Conservation (phyloP, 768 basidiomycete genomes). For the Serpula lacrymans region DNA sequence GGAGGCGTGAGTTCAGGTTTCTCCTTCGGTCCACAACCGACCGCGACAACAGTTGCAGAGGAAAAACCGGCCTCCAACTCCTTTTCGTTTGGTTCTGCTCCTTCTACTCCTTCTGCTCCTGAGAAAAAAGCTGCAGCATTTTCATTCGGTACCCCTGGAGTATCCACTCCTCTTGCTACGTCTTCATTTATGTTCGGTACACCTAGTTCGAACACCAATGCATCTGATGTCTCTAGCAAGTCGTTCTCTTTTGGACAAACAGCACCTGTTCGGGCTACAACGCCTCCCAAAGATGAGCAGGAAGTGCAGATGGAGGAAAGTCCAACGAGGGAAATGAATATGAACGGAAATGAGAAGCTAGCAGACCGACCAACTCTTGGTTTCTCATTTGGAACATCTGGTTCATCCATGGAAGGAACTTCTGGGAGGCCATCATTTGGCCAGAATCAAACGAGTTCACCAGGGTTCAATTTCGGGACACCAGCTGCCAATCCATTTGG, state of each 20-base stretch:
- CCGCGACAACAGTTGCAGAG: constrained; percentile 16
- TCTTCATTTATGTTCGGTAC: constrained; percentile 47
- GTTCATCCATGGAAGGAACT: too few relatives aligned
- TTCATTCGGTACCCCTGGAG: constrained; percentile 37
- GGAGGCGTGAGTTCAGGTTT: constrained; percentile 35
- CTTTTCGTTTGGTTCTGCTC: constrained; percentile 25
- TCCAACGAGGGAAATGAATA: constrained; percentile 59
- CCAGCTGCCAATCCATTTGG: constrained; percentile 44
- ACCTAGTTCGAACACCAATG: constrained; percentile 30
- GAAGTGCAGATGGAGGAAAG: constrained; percentile 84
- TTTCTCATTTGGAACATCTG: constrained; percentile 47
- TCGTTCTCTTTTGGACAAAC: constrained; percentile 53
- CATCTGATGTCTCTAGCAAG: constrained; percentile 45
- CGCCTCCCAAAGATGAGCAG: constrained; percentile 63
- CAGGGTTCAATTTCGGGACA: constrained; percentile 32
- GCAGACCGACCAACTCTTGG: constrained; percentile 38
- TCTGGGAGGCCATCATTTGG: constrained; percentile 32
- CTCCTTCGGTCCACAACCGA: constrained; percentile 37
- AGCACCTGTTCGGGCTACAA: constrained; percentile 45
- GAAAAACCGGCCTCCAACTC: constrained; percentile 17
- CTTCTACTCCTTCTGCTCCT: constrained; percentile 30
- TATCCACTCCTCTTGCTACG: constrained; percentile 26
- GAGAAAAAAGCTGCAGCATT: constrained; percentile 40
- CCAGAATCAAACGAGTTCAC: constrained; percentile 27
- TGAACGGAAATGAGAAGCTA: constrained; percentile 35